phyloP scores from a whole-genome alignment of 1,139 yeast species.

The Saccharomyces hybrid region DNA sequence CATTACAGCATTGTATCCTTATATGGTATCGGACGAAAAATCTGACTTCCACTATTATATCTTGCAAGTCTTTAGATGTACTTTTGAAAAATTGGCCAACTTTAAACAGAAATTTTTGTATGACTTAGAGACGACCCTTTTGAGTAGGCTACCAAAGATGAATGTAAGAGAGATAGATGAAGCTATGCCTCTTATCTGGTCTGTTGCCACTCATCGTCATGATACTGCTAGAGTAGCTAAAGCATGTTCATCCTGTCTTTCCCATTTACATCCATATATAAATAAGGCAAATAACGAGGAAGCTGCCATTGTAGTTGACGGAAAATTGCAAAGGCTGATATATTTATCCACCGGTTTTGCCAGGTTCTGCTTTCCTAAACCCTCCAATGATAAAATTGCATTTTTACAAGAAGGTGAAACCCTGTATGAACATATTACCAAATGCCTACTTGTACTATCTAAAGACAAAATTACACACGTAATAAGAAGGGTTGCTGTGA shows the following conservation, averaged over 20 bases:
- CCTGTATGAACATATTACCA: conserved; percentile 46
- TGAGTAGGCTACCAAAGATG: conserved; percentile 51
- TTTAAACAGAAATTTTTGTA: conserved; percentile 45
- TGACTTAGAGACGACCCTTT: conserved; percentile 45
- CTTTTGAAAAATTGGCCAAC: conserved; percentile 38
- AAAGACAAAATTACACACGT: conserved; percentile 29
- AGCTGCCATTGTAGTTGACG: conserved; percentile 30
- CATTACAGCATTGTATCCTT: conserved; percentile 53
- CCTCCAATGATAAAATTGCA: conserved; percentile 36
- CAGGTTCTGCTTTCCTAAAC: conserved; percentile 52
- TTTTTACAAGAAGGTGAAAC: conserved; percentile 46
- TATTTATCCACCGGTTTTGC: conserved; percentile 65
- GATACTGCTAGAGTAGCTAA: conserved; percentile 45
- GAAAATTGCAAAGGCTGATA: conserved; percentile 48
- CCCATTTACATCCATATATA: conserved; percentile 40
- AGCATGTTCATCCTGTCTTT: conserved; percentile 55
- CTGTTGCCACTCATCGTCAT: conserved; percentile 39
- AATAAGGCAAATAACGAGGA: conserved; percentile 29
- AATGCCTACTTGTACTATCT: conserved; percentile 49
- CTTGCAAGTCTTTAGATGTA: conserved; percentile 45
- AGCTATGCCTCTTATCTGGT: conserved; percentile 64
- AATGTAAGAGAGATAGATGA: conserved; percentile 51
- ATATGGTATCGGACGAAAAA: conserved; percentile 40
- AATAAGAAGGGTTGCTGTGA: conserved; percentile 45
- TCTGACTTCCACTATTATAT: conserved; percentile 39